Evolutionary conservation across 768 basidiomycete species (phyloP), one percentile per base, ranked within the genome.

Genomic region (Trametes punicea): DNA sequence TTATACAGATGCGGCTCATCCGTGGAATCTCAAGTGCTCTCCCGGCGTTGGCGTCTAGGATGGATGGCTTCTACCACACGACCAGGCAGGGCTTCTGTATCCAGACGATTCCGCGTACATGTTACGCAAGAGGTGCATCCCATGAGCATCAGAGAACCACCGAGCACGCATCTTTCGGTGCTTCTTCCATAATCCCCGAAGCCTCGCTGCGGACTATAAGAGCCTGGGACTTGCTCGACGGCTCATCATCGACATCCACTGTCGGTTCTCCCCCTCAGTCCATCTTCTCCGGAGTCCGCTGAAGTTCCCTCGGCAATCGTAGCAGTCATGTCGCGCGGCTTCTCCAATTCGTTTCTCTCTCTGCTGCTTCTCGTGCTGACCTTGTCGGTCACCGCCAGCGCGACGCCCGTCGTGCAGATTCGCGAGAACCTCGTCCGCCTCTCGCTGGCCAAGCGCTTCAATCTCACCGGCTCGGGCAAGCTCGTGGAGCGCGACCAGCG

Each of bases 361-460:
- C 42, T 64, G 23, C 55, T 69, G 48, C 31, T 65, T 30, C 60
- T 69, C 27, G 65, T 64, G 10, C 46, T 66, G 34, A 45, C 63
- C 30, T 59, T 67, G 16, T 42, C 61, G 7, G 65, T 67, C 27
- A 67, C 48, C 34, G 65, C 68, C 11, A 16, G 26, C 25, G 53
- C 58, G 44, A 46, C 53, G 20, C 58, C 58, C 3, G 48, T 51
- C 29, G 56, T 70, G 34, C 60, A 64, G 45, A 45, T 64, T 34
- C 62, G 60, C 47, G 54, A 65, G 13, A 38, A 55, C 38, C 47
- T 59, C 34, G 59, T 71, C 36, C 76, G 75, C 4, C 66, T 87
- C 20, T 73, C 80, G n/a, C 66, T 87, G 42, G 77, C 82, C n/a
- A 78, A 78, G 65, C 72, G 74, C 52, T 62, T 84, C 64, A 84